Evolutionary conservation across 768 basidiomycete species (phyloP), one percentile per base, ranked within the genome.

Genomic region (Kwoniella sp.): DNA sequence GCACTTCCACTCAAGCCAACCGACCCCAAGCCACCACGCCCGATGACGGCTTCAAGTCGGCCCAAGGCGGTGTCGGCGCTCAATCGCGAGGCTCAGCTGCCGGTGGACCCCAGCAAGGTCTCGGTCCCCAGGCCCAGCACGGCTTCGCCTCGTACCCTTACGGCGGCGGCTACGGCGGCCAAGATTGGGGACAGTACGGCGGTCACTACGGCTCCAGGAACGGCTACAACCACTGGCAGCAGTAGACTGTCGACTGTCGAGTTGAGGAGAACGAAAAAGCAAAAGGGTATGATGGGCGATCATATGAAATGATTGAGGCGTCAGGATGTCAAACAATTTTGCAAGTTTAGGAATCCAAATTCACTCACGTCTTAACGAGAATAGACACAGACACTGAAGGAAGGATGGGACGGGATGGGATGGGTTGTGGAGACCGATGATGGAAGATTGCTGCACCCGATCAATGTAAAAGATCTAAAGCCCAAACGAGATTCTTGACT

Each of bases 111-210:
- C 63, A 69, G 38, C 47, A 55, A 28, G 62, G 37, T 11, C 47
- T 48, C 15, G 58, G 57, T 9, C 57, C 60, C 47, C 61, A 64
- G 30, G 69, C 51, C 48, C 63, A 63, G 50, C 66, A 67, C 41
- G 62, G 58, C 8, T 59, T 59, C 37, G 53, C 56, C 34, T 58
- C 56, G 29, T 73, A 73, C 60, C 69, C 72, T n/a, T 70, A 75
- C 50, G 70, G 69, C 26, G 72, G 73, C 28, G 69, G 63, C 22
- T 77, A 77, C 61, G 71, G 68, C 3, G 66, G 67, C 37, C 73
- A 74, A 56, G 78, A 76, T 55, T 76, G 75, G 73, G 62, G 67
- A 58, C 73, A 73, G 47, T 77, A 79, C 56, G 76, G 71, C 25
- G 56, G 60, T 26, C 55, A 68, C 26, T 59, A 63, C 61, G 62